phyloP scores from a whole-genome alignment of 1,284 basidiomycete genomes.

The Pseudozyma pruni region DNA sequence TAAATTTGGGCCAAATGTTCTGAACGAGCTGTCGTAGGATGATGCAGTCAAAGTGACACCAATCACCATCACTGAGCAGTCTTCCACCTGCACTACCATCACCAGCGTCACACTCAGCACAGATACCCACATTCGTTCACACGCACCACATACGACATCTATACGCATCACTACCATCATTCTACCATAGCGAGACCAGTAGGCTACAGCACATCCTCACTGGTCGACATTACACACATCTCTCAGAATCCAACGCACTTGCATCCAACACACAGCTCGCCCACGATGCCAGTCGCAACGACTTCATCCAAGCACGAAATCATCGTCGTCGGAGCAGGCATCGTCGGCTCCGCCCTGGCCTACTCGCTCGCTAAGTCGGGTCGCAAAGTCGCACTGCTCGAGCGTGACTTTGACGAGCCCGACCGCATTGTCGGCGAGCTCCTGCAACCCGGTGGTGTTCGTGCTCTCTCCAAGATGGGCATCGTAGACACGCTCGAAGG shows the following conservation, averaged over 20 bases:
- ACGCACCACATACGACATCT: too few relatives aligned
- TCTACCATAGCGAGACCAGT: too few relatives aligned
- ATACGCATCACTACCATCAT: too few relatives aligned
- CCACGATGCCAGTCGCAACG: conserved; percentile 12
- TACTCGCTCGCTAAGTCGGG: conserved; percentile 63
- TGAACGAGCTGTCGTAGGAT: too few relatives aligned
- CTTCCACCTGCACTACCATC: too few relatives aligned
- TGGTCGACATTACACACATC: not conserved
- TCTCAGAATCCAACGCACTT: not conserved
- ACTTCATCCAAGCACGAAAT: conserved; percentile 39
- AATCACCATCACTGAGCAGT: too few relatives aligned
- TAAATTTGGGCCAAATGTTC: conserved; percentile 12
- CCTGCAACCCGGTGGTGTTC: conserved; percentile 90
- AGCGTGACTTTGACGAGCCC: conserved; percentile 84
- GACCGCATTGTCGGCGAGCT: conserved; percentile 98
- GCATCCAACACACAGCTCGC: too few relatives aligned
- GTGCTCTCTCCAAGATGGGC: conserved; percentile 80
- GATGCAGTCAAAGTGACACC: not conserved
- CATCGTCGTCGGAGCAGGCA: conserved; percentile 64
- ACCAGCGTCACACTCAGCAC: too few relatives aligned
- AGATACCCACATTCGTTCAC: too few relatives aligned
- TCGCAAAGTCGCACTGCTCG: conserved; percentile 70
- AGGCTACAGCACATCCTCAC: too few relatives aligned
- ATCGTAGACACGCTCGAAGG: conserved; percentile 78
- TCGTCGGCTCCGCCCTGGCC: conserved; percentile 64